Conservation (phyloP, 192 early-diverging fungal species). For the Haplosporangium gracile region DNA sequence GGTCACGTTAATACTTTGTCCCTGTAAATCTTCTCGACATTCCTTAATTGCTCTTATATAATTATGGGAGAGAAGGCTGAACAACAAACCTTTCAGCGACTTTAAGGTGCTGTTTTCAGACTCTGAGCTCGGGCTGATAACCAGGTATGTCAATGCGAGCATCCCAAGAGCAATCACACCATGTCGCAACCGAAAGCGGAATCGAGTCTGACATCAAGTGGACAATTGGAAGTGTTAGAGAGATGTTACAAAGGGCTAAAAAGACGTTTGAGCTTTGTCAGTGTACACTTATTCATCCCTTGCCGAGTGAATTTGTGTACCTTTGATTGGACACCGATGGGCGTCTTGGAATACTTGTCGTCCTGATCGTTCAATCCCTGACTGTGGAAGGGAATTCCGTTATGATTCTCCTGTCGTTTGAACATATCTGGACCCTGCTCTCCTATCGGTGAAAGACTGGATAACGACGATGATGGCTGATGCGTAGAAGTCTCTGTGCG, state of each 20-base stretch:
- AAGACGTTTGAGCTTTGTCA: background rate
- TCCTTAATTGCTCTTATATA: background rate
- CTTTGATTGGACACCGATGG: slow-evolving; percentile 16
- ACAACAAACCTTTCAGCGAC: background rate
- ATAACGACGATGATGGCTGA: background rate
- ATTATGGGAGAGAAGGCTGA: background rate
- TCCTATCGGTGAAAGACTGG: slow-evolving; percentile 1
- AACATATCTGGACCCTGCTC: slow-evolving; percentile 19
- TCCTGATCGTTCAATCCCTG: slow-evolving; percentile 11
- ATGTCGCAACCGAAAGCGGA: slow-evolving; percentile 21
- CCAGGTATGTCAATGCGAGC: slow-evolving; percentile 12
- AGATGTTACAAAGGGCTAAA: background rate
- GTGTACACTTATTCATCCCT: background rate
- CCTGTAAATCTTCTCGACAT: background rate
- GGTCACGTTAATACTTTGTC: background rate
- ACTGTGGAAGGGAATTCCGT: slow-evolving; percentile 14
- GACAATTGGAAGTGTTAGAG: background rate
- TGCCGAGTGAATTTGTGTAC: background rate
- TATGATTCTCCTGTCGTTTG: slow-evolving; percentile 9
- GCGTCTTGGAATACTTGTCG: slow-evolving; percentile 42
- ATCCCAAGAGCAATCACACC: slow-evolving; percentile 1
- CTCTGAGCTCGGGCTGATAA: background rate
- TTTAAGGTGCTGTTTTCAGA: background rate
- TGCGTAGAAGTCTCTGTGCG: background rate
- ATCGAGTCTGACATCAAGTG: background rate